phyloP scores from a whole-genome alignment of 495 filamentous ascomycete genomes.

The Pseudomonodictys pantanalensis region DNA sequence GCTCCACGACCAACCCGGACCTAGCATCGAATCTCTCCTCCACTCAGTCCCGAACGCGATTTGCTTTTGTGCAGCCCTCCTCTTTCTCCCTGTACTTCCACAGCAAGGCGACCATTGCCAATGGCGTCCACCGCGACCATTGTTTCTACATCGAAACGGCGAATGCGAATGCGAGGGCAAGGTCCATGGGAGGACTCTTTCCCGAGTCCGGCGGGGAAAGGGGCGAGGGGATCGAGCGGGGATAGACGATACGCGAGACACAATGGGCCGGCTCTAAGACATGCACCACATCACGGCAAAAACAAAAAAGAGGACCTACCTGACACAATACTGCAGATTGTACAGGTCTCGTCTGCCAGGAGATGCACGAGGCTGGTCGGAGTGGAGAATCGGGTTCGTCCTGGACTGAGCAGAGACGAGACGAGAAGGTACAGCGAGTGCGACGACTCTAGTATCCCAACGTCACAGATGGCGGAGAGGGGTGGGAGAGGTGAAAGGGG shows the following conservation, averaged over 20 bases:
- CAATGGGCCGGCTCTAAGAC: too few species aligned
- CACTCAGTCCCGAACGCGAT: too few species aligned
- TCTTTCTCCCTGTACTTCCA: too few species aligned
- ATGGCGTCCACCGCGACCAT: too few species aligned
- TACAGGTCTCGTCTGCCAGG: background rate
- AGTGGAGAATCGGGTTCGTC: background rate
- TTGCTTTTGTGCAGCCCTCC: too few species aligned
- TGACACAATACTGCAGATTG: background rate
- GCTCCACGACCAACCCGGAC: too few species aligned
- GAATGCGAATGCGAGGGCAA: too few species aligned
- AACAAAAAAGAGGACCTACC: slow-evolving; percentile 3
- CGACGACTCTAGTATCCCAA: slow-evolving; percentile 38
- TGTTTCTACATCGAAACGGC: too few species aligned
- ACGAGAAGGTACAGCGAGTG: slow-evolving; percentile 10
- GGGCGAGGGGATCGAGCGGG: background rate
- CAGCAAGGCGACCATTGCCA: too few species aligned
- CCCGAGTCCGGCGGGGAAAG: background rate
- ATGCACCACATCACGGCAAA: too few species aligned
- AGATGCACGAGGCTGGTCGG: background rate
- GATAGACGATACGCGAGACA: too few species aligned
- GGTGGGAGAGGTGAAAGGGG: slow-evolving; percentile 14
- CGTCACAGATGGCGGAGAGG: slow-evolving; percentile 4
- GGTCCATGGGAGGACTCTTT: background rate
- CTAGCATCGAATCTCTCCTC: too few species aligned
- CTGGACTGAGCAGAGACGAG: slow-evolving; percentile 1